These are phyloP conservation scores for Botrytis fabae DNA, from an alignment of 2,329 filamentous ascomycete genomes.

Conservation along the genomic window DNA sequence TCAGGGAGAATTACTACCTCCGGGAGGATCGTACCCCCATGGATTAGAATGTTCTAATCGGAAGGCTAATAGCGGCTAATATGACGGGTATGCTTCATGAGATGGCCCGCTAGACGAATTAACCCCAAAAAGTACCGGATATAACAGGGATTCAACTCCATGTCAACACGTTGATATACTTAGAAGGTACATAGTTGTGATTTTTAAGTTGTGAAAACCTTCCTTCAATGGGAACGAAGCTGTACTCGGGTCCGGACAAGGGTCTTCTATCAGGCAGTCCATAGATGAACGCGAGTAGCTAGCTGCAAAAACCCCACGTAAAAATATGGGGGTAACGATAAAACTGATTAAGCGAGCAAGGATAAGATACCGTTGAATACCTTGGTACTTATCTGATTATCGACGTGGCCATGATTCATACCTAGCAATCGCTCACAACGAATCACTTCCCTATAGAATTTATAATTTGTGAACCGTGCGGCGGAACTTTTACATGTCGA, in stretches of 20 bases:
- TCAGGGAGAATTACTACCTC: background rate
- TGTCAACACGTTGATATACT: background rate
- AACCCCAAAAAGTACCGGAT: background rate
- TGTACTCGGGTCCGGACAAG: conserved; percentile 17
- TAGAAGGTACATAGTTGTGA: background rate
- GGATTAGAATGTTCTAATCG: background rate
- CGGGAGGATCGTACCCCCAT: conserved; percentile 10
- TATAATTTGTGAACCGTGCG: background rate
- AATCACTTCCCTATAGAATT: background rate
- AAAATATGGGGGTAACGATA: background rate
- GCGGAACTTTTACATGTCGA: background rate
- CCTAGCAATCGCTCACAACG: background rate
- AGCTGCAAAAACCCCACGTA: conserved; percentile 12
- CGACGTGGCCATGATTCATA: conserved; percentile 12
- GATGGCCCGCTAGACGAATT: conserved; percentile 14
- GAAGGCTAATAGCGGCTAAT: conserved; percentile 13
- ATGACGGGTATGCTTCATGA: conserved; percentile 4
- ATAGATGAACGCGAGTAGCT: conserved; percentile 1
- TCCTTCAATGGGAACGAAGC: conserved; percentile 7
- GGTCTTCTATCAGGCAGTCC: background rate
- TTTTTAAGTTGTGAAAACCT: background rate
- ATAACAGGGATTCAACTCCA: background rate
- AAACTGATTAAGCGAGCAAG: background rate
- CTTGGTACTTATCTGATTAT: conserved; percentile 18
- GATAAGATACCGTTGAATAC: background rate